Percentiles rank a stretch among this genome's conserved stretches.
phyloP scores from a whole-genome alignment of 768 basidiomycete species.

The Kwoniella pini region DNA sequence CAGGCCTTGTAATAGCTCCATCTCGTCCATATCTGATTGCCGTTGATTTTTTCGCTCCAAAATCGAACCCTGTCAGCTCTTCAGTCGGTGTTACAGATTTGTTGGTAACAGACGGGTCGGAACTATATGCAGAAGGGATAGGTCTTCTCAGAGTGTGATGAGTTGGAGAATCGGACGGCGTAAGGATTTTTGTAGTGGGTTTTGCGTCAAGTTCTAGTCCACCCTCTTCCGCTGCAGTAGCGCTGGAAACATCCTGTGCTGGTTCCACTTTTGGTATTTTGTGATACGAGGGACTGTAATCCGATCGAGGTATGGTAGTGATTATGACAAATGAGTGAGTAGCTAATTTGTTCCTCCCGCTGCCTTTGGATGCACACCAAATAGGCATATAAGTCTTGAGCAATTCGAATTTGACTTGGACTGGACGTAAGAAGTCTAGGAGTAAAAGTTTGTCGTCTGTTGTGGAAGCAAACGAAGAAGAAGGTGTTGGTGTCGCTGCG shows the following conservation, averaged over 20 bases:
- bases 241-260: neutral
- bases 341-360: slow-evolving; percentile 7
- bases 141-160: neutral
- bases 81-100: slow-evolving; percentile 21
- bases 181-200: neutral
- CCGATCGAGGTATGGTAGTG: slow-evolving; percentile 39
- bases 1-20: slow-evolving; percentile 26
- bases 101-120: neutral
- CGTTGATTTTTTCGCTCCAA: neutral
- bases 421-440: slow-evolving; percentile 28
- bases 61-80: slow-evolving; percentile 9
- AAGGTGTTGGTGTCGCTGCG: too few species aligned
- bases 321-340: slow-evolving; percentile 43
- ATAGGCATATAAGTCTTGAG: slow-evolving; percentile 41
- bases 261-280: neutral
- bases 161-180: neutral
- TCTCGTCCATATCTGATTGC: slow-evolving; percentile 37
- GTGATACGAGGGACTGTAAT: neutral
- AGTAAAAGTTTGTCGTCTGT: neutral
- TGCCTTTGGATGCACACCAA: slow-evolving; percentile 7
- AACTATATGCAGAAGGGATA: neutral
- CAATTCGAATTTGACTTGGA: slow-evolving; percentile 32
- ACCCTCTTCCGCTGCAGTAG: neutral
- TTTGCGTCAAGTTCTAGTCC: neutral
- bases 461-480: neutral